Conservation (phyloP, 306 rosid genomes). For the Pyrus communis region DNA sequence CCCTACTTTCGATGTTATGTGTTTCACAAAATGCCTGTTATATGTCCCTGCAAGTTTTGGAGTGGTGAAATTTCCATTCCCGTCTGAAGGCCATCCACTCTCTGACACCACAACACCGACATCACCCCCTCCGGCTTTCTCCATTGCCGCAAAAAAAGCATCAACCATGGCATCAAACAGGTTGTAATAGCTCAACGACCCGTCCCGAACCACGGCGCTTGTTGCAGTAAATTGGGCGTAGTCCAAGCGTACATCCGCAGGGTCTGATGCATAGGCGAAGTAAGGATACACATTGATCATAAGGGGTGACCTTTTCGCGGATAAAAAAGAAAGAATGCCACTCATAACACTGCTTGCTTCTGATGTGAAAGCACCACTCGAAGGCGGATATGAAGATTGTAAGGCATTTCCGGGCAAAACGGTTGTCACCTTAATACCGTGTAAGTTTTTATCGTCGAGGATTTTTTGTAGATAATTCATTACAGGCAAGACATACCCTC, state of each 20-base stretch:
- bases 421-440: constrained; percentile 22
- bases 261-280: constrained; percentile 26
- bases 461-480: constrained; percentile 8
- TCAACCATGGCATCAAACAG: constrained; percentile 31
- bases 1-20: constrained; percentile 5
- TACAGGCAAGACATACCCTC: background rate
- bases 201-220: background rate
- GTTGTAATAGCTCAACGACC: constrained; percentile 7
- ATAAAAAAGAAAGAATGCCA: constrained; percentile 13
- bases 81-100: constrained; percentile 39
- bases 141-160: constrained; percentile 26
- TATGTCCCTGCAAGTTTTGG: constrained; percentile 9
- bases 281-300: constrained; percentile 37
- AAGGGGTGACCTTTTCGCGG: constrained; percentile 9
- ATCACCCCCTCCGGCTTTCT: background rate
- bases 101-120: constrained; percentile 24
- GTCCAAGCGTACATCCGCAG: background rate
- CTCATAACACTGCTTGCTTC: background rate
- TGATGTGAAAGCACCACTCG: constrained; percentile 4
- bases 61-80: constrained; percentile 15
- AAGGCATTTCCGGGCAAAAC: constrained; percentile 2
- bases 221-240: constrained; percentile 5
- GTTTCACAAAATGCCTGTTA: constrained; percentile 15
- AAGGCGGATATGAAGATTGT: constrained; percentile 18
- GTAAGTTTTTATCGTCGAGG: background rate